A percentile compares a stretch with the other conserved stretches of the same genome.
These are phyloP conservation scores for Mortierella hygrophila DNA, from an alignment of 192 early-diverging fungal genomes.

Conservation along the genomic window DNA sequence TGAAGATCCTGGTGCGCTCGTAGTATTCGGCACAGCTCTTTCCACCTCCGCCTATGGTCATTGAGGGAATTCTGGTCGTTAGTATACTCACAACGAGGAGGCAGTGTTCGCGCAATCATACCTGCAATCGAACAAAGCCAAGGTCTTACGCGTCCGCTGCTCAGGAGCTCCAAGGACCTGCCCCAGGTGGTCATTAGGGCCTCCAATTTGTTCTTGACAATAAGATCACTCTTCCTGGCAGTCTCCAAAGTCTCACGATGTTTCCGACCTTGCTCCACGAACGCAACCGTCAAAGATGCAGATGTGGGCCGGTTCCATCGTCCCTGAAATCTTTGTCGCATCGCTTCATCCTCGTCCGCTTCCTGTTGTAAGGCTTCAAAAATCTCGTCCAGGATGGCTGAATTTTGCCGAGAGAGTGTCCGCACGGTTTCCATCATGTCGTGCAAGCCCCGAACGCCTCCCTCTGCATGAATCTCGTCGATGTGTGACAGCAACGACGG, in stretches of 20 bases:
- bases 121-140: neutral
- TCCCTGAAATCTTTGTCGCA: constrained; percentile 65
- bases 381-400: constrained; percentile 73
- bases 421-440: constrained; percentile 74
- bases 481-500: constrained; percentile 76
- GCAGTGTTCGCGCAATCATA: neutral
- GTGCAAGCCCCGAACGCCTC: constrained; percentile 75
- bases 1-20: constrained; percentile 66
- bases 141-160: constrained; percentile 53
- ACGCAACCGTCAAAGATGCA: constrained; percentile 60
- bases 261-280: constrained; percentile 68
- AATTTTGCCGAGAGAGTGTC: constrained; percentile 63
- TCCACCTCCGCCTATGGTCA: constrained; percentile 65
- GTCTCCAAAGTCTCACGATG: constrained; percentile 68
- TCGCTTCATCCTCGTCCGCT: constrained; percentile 74
- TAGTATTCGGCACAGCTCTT: constrained; percentile 72
- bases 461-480: constrained; percentile 79
- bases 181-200: constrained; percentile 56
- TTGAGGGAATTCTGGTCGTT: constrained; percentile 10
- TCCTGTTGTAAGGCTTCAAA: constrained; percentile 79
- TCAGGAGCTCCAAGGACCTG: constrained; percentile 69
- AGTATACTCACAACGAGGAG: neutral
- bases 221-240: constrained; percentile 70
- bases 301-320: constrained; percentile 73
- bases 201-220: constrained; percentile 70